Percentiles rank a stretch among this genome's conserved stretches.
Conservation (phyloP, 2,329 filamentous ascomycete genomes). For the Trichophyton equinum region DNA sequence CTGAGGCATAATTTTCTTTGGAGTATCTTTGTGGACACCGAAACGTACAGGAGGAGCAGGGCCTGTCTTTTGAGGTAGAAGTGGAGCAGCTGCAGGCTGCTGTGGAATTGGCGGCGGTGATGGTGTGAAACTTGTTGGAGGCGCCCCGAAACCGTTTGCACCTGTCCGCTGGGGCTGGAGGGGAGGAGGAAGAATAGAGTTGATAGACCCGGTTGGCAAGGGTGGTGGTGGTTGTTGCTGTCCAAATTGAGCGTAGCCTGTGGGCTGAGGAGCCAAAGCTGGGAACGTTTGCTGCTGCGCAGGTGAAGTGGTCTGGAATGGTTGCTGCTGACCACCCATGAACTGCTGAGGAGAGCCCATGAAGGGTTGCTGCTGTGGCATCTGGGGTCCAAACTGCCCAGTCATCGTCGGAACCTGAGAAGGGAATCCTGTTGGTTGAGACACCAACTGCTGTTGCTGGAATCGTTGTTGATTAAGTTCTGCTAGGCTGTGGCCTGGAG, state of each 20-base stretch:
- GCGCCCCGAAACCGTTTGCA: constrained; percentile 37
- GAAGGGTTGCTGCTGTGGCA: constrained; percentile 33
- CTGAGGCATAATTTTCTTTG: constrained; percentile 71
- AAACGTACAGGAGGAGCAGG: constrained; percentile 82
- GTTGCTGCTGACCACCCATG: constrained; percentile 24
- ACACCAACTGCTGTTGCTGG: constrained; percentile 38
- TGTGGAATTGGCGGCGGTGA: constrained; percentile 46
- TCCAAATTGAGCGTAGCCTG: constrained; percentile 38
- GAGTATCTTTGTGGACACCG: constrained; percentile 56
- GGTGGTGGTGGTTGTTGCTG: constrained; percentile 40
- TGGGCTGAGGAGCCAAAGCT: constrained; percentile 40
- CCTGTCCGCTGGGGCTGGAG: constrained; percentile 39
- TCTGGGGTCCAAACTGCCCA: constrained; percentile 17
- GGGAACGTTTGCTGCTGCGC: constrained; percentile 32
- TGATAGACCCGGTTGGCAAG: constrained; percentile 38
- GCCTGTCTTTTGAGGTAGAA: constrained; percentile 68
- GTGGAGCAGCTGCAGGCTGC: constrained; percentile 47
- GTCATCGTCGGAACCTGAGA: constrained; percentile 24
- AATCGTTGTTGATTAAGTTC: constrained; percentile 54
- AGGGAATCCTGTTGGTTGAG: constrained; percentile 52
- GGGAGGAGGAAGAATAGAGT: constrained; percentile 22
- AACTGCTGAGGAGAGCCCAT: constrained; percentile 38
- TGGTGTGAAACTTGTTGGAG: constrained; percentile 33
- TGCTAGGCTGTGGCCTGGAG: constrained; percentile 62
- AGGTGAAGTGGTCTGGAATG: constrained; percentile 37